phyloP scores from a whole-genome alignment of 345 rosid genomes.

The Aurinia saxatilis region DNA sequence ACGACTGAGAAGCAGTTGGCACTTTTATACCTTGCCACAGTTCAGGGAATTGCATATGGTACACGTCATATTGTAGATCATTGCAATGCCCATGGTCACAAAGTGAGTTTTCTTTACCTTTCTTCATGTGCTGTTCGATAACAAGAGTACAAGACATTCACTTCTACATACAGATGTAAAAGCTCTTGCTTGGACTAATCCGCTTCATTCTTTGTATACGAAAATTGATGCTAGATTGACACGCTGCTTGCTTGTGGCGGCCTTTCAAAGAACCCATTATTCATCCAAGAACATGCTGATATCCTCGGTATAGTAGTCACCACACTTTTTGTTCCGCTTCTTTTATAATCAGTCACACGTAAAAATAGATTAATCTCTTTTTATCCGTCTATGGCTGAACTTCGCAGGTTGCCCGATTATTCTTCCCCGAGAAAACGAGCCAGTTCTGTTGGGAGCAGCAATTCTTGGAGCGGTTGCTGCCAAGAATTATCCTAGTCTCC shows the following conservation, averaged over 20 bases:
- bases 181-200: background rate
- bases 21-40: slow-evolving; percentile 69
- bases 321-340: background rate
- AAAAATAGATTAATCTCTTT: background rate
- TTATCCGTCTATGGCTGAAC: background rate
- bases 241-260: slow-evolving; percentile 88
- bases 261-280: slow-evolving; percentile 64
- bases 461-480: slow-evolving; percentile 90
- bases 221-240: slow-evolving; percentile 54
- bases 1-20: slow-evolving; percentile 82
- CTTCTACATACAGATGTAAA: background rate
- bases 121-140: background rate
- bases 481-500: slow-evolving; percentile 56
- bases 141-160: background rate
- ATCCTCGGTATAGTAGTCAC: slow-evolving; percentile 46
- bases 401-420: slow-evolving; percentile 73
- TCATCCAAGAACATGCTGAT: slow-evolving; percentile 87
- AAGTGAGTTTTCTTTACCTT: slow-evolving; percentile 34
- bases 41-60: slow-evolving; percentile 88
- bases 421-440: slow-evolving; percentile 87
- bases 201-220: slow-evolving; percentile 5
- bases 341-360: background rate
- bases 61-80: slow-evolving; percentile 92
- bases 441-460: slow-evolving; percentile 88
- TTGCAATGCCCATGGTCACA: slow-evolving; percentile 87